phyloP scores from a whole-genome alignment of 1,139 yeast species.

The Komagataea norvegica region DNA sequence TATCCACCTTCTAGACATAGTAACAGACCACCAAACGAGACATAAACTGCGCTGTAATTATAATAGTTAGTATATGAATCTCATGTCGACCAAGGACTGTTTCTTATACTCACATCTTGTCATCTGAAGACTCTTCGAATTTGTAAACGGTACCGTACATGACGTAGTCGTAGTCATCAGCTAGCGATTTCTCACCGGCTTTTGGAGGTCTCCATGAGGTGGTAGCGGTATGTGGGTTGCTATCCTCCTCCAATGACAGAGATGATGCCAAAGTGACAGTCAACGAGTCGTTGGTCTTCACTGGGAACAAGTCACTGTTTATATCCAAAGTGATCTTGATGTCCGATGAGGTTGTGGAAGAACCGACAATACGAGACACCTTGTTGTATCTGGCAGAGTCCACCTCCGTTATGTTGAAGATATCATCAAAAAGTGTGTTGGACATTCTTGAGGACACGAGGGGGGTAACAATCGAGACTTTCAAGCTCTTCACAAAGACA shows the following conservation, averaged over 20 bases:
- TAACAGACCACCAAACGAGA: conserved; percentile 92
- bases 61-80: conserved; percentile 5
- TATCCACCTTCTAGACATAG: conserved; percentile 95
- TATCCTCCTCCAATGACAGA: conserved; percentile 56
- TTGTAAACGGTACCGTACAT: conserved; percentile 98
- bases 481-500: not conserved
- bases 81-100: not conserved
- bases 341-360: conserved; percentile 78
- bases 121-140: conserved; percentile 81
- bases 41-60: conserved; percentile 60
- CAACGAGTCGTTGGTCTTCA: conserved; percentile 68
- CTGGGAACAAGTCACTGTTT: conserved; percentile 90
- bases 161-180: conserved; percentile 96
- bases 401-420: conserved; percentile 79
- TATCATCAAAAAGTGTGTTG: conserved; percentile 86
- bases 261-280: conserved; percentile 87
- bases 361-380: conserved; percentile 85
- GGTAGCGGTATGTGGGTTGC: conserved; percentile 36
- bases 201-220: conserved; percentile 89
- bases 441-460: too few relatives aligned
- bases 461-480: not conserved
- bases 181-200: conserved; percentile 76
- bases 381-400: conserved; percentile 91
- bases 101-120: conserved; percentile 38
- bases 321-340: conserved; percentile 85